Conservation (phyloP, 2,329 filamentous ascomycete genomes). For the Delphinella strobiligena region DNA sequence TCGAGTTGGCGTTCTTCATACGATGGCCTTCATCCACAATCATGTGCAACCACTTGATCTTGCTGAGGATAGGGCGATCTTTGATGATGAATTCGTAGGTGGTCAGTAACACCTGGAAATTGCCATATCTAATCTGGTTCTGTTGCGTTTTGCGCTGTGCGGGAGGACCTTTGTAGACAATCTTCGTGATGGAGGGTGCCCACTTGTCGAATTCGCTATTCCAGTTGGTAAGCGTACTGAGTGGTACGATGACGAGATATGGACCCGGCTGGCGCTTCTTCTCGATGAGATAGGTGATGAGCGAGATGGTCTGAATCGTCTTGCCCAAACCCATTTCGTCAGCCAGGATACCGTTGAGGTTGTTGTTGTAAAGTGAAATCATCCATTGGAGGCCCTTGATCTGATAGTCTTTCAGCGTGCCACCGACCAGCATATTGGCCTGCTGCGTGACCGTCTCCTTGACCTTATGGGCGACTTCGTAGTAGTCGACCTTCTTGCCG, state of each 20-base stretch:
- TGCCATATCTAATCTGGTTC: slow-evolving; percentile 83
- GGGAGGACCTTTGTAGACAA: slow-evolving; percentile 96
- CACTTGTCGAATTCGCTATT: slow-evolving; percentile 98
- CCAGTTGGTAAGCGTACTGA: slow-evolving; percentile 98
- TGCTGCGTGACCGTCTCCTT: slow-evolving; percentile 84
- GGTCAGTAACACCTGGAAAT: slow-evolving; percentile 91
- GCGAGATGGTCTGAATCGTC: slow-evolving; percentile 96
- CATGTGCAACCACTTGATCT: slow-evolving; percentile 99
- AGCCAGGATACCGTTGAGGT: slow-evolving; percentile 94
- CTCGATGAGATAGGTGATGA: slow-evolving; percentile 95
- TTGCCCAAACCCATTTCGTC: slow-evolving; percentile 99
- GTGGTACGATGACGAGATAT: slow-evolving; percentile 89
- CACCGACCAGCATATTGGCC: slow-evolving; percentile 77
- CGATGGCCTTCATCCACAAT: slow-evolving; percentile 98
- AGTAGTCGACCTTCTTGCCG: slow-evolving; percentile 89
- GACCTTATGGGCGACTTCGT: slow-evolving; percentile 90
- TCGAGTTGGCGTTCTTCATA: slow-evolving; percentile 98
- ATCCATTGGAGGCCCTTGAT: slow-evolving; percentile 99
- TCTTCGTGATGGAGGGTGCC: slow-evolving; percentile 74
- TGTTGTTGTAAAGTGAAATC: slow-evolving; percentile 99
- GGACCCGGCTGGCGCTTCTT: slow-evolving; percentile 84
- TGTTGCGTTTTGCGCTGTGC: slow-evolving; percentile 79
- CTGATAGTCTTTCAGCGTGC: slow-evolving; percentile 92
- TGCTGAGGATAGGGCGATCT: slow-evolving; percentile 85
- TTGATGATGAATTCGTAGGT: slow-evolving; percentile 99